Evolutionary conservation across 768 basidiomycete species (phyloP).

Genomic region (Boletus subcaerulescens): DNA sequence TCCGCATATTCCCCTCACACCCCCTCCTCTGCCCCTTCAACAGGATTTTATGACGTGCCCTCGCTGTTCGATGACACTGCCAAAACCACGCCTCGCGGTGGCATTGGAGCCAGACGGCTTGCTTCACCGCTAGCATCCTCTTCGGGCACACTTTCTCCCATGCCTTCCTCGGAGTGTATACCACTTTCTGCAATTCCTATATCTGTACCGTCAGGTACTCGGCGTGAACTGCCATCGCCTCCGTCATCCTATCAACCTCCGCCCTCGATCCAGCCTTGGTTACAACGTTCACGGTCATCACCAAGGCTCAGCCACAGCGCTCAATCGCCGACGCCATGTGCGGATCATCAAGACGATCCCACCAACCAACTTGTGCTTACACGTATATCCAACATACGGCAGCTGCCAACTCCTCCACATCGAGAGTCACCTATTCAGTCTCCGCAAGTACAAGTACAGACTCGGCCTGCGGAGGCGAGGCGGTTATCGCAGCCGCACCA

Average conservation of each 20-base stretch:
- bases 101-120: slow-evolving; percentile 1
- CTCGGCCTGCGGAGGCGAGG: slow-evolving; percentile 13
- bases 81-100: slow-evolving; percentile 8
- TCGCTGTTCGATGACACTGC: slow-evolving; percentile 25
- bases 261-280: slow-evolving; percentile 25
- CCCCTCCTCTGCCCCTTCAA: slow-evolving; percentile 41
- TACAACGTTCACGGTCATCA: slow-evolving; percentile 37
- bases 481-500: slow-evolving; percentile 28
- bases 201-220: slow-evolving; percentile 14
- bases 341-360: slow-evolving; percentile 20
- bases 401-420: slow-evolving; percentile 33
- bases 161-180: slow-evolving; percentile 30
- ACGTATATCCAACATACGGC: slow-evolving; percentile 29
- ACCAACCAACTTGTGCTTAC: slow-evolving; percentile 7
- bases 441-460: slow-evolving; percentile 14
- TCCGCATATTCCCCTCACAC: slow-evolving; percentile 44
- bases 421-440: slow-evolving; percentile 15
- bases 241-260: slow-evolving; percentile 33
- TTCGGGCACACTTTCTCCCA: slow-evolving; percentile 26
- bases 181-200: slow-evolving; percentile 23
- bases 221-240: slow-evolving; percentile 29
- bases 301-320: slow-evolving; percentile 29
- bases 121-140: slow-evolving; percentile 21
- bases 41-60: slow-evolving; percentile 20
- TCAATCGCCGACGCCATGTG: slow-evolving; percentile 7